These are phyloP conservation scores for Colletotrichum incanum DNA, from an alignment of 2,329 filamentous ascomycete genomes.

Conservation along the genomic window DNA sequence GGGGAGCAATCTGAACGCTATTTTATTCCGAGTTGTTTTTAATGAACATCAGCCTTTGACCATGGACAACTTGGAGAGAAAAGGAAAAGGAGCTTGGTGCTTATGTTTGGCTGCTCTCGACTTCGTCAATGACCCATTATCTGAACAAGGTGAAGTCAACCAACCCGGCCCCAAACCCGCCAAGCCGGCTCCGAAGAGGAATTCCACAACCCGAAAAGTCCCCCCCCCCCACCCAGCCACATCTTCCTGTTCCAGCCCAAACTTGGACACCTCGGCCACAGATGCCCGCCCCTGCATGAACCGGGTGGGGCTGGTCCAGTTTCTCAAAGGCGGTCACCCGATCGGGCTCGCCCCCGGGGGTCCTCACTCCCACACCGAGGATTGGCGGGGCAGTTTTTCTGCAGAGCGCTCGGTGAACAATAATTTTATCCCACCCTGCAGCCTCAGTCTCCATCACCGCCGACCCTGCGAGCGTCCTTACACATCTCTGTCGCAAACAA, in stretches of 20 bases:
- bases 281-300: background rate
- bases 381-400: conserved; percentile 37
- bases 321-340: conserved; percentile 27
- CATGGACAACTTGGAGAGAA: no score
- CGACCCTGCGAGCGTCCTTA: background rate
- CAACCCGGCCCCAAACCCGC: background rate
- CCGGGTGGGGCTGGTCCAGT: background rate
- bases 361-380: conserved; percentile 26
- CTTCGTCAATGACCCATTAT: background rate
- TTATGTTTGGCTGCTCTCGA: no score
- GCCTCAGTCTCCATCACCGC: conserved; percentile 8
- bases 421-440: conserved; percentile 41
- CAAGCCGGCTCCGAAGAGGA: conserved; percentile 22
- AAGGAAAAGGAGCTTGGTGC: no score
- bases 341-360: conserved; percentile 8
- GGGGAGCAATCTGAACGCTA: no score
- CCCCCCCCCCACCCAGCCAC: background rate
- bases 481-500: background rate
- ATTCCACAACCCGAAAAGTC: background rate
- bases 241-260: background rate
- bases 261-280: background rate
- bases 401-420: conserved; percentile 39
- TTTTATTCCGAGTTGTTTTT: no score
- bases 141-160: background rate
- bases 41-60: no score